phyloP scores from a whole-genome alignment of 1,284 basidiomycete species.

The Ganoderma leucocontextum region DNA sequence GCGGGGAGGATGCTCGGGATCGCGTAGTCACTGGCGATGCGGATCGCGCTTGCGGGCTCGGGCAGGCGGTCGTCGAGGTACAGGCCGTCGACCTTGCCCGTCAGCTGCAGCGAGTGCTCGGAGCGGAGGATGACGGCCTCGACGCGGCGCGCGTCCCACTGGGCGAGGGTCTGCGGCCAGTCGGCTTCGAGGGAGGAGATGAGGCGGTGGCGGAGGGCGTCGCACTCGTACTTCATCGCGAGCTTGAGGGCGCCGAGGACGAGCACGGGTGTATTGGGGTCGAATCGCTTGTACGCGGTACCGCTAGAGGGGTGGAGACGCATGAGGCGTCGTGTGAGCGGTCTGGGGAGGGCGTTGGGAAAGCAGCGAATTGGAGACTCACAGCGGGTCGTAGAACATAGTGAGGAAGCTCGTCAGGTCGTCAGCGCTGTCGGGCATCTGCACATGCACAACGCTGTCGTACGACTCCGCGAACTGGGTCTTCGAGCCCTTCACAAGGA shows the following conservation, averaged over 20 bases:
- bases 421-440: constrained; percentile 43
- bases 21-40: constrained; percentile 42
- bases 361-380: constrained; percentile 20
- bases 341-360: constrained; percentile 5
- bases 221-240: constrained; percentile 45
- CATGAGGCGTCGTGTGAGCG: constrained; percentile 13
- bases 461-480: constrained; percentile 37
- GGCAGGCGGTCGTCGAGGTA: constrained; percentile 46
- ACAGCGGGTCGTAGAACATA: constrained; percentile 45
- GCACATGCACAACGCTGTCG: constrained; percentile 41
- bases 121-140: constrained; percentile 43
- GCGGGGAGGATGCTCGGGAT: constrained; percentile 45
- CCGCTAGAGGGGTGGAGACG: constrained; percentile 31
- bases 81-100: constrained; percentile 42
- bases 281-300: constrained; percentile 43
- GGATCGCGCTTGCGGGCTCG: constrained; percentile 45
- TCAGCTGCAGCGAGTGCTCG: constrained; percentile 41
- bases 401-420: constrained; percentile 41
- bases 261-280: constrained; percentile 44
- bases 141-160: constrained; percentile 43
- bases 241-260: constrained; percentile 44
- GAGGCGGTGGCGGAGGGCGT: constrained; percentile 41
- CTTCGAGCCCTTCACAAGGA: constrained; percentile 27
- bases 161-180: constrained; percentile 45
- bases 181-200: constrained; percentile 44